A percentile compares a stretch with the other conserved stretches of the same genome.
These are phyloP conservation scores for Umbellularia californica DNA, from an alignment of 164 flowering plant genomes.

Conservation along the genomic window DNA sequence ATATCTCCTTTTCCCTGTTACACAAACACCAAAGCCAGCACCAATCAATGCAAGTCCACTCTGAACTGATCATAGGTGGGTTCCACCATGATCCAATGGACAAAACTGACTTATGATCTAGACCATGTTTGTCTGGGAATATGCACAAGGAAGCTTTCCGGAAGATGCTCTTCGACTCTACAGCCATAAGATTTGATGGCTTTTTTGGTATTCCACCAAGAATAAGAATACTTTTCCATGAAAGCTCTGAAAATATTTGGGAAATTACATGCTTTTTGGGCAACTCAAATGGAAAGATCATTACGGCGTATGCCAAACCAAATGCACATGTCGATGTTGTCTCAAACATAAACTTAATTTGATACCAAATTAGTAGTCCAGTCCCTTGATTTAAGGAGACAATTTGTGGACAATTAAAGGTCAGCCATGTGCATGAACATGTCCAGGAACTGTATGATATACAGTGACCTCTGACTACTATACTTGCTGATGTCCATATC, in stretches of 20 bases:
- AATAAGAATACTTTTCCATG: no score
- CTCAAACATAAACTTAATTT: no score
- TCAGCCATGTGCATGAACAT: not conserved
- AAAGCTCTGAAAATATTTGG: no score
- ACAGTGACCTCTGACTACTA: not conserved
- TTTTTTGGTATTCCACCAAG: no score
- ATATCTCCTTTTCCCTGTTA: conserved; percentile 11
- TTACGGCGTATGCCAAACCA: no score
- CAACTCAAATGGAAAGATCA: no score
- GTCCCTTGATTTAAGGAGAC: not conserved
- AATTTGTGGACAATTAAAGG: not conserved
- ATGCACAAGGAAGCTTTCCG: conserved; percentile 19
- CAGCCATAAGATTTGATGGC: not conserved
- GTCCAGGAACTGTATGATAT: not conserved
- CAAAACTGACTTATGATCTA: conserved; percentile 7
- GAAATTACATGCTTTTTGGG: no score
- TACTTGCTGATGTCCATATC: not conserved
- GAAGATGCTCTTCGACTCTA: conserved; percentile 21
- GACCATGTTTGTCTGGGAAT: conserved; percentile 18
- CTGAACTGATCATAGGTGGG: conserved; percentile 19
- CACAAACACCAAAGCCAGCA: conserved; percentile 6
- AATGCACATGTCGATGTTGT: no score
- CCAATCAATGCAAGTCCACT: conserved; percentile 18
- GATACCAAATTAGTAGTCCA: no score
- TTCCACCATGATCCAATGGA: not conserved